Evolutionary conservation across 164 flowering plant genomes (phyloP).

Genomic region (Aristolochia contorta): DNA sequence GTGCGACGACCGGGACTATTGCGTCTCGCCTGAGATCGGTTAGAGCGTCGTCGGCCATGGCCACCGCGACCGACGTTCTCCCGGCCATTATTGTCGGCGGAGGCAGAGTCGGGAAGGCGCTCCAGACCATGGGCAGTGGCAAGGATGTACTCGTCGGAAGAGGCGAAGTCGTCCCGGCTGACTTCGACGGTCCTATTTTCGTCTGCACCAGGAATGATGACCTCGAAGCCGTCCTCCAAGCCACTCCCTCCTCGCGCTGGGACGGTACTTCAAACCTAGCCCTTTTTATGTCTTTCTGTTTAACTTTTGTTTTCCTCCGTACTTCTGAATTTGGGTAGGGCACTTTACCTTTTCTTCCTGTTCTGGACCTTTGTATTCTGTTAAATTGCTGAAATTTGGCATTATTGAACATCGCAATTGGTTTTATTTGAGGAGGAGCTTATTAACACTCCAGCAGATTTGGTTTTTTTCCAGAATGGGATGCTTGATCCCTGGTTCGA

Average conservation of each 20-base stretch:
- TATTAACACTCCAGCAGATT: conserved; percentile 59
- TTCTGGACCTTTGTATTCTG: neutral
- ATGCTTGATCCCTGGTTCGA: conserved; percentile 97
- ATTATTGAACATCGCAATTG: no score
- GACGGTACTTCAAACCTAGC: conserved; percentile 34
- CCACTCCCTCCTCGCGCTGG: conserved; percentile 85
- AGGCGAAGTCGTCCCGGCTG: conserved; percentile 68
- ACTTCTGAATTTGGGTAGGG: neutral
- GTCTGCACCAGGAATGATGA: conserved; percentile 96
- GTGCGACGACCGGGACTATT: neutral
- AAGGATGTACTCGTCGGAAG: conserved; percentile 60
- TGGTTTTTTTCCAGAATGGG: conserved; percentile 99
- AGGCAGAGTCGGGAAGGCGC: conserved; percentile 74
- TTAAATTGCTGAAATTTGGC: neutral
- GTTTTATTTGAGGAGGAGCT: conserved; percentile 1
- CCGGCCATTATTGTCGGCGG: conserved; percentile 90
- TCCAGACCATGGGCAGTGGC: conserved; percentile 72
- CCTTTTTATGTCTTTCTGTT: neutral
- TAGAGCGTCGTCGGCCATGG: conserved; percentile 10
- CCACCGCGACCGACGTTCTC: conserved; percentile 24
- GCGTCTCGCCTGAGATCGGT: no score
- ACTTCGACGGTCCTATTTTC: conserved; percentile 76
- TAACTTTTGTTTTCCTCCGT: neutral
- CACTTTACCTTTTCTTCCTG: neutral
- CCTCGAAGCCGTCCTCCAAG: conserved; percentile 82